Evolutionary conservation across 805 yeast species (phyloP).

Genomic region (Myxozyma udenii): DNA sequence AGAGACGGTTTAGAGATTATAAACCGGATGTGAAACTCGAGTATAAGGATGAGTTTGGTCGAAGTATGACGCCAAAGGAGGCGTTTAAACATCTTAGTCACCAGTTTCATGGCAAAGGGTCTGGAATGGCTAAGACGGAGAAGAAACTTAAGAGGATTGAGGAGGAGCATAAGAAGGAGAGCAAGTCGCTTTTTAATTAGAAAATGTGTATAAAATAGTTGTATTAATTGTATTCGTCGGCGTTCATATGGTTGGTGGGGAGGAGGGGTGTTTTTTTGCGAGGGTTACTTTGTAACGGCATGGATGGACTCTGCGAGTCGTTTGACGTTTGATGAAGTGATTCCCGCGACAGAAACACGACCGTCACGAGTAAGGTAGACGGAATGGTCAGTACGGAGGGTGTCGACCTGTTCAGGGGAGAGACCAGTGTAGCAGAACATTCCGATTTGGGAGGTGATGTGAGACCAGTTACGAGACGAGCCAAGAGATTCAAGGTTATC

Average conservation of each 20-base stretch:
- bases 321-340: conserved; percentile 75
- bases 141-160: conserved; percentile 35
- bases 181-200: conserved; percentile 23
- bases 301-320: conserved; percentile 43
- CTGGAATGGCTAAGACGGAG: conserved; percentile 40
- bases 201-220: too few species aligned
- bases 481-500: conserved; percentile 55
- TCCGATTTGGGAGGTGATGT: conserved; percentile 83
- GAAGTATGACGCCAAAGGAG: conserved; percentile 56
- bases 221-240: too few species aligned
- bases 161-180: conserved; percentile 33
- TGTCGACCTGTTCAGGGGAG: conserved; percentile 62
- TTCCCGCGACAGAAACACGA: conserved; percentile 85
- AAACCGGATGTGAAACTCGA: conserved; percentile 48
- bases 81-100: conserved; percentile 78
- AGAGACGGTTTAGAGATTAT: conserved; percentile 40
- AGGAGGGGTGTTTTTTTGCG: too few species aligned
- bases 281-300: conserved; percentile 37
- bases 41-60: conserved; percentile 65
- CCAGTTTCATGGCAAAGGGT: conserved; percentile 63
- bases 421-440: conserved; percentile 95
- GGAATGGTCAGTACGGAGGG: conserved; percentile 65
- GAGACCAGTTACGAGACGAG: conserved; percentile 75
- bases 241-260: too few species aligned
- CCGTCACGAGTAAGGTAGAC: conserved; percentile 89